Evolutionary conservation across 2,329 filamentous ascomycete species (phyloP).

Genomic region (Aureobasidium uvarum): DNA sequence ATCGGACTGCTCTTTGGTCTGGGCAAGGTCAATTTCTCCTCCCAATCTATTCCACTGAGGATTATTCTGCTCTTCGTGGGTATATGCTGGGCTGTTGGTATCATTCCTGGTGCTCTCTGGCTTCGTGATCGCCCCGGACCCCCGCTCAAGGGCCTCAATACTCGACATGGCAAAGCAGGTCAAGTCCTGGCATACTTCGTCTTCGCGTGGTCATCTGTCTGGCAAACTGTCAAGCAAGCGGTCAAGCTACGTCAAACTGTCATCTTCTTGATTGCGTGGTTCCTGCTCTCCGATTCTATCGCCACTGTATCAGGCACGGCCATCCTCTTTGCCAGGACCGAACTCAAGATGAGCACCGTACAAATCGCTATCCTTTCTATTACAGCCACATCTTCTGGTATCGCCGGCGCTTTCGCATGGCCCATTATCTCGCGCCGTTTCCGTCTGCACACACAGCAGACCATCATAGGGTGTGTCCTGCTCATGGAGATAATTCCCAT

Average conservation of each 20-base stretch:
- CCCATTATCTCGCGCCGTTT: conserved; percentile 68
- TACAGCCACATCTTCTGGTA: conserved; percentile 79
- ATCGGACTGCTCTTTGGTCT: conserved; percentile 68
- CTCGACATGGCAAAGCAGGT: background rate
- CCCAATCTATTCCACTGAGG: conserved; percentile 71
- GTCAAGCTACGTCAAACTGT: conserved; percentile 67
- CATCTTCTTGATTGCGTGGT: conserved; percentile 80
- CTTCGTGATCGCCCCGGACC: conserved; percentile 80
- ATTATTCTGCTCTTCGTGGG: conserved; percentile 80
- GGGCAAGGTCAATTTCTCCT: conserved; percentile 60
- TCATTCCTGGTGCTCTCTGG: conserved; percentile 80
- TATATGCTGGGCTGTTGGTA: conserved; percentile 84
- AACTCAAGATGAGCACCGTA: conserved; percentile 82
- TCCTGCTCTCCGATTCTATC: conserved; percentile 85
- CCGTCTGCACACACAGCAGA: conserved; percentile 70
- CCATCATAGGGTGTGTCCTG: conserved; percentile 78
- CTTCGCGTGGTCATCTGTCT: conserved; percentile 80
- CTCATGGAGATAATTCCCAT: conserved; percentile 87
- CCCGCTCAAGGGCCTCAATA: conserved; percentile 52
- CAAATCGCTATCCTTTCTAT: conserved; percentile 85
- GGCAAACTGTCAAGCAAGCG: conserved; percentile 71
- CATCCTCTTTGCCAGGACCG: conserved; percentile 87
- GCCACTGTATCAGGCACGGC: conserved; percentile 93
- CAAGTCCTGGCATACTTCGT: conserved; percentile 62
- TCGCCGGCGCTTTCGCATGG: conserved; percentile 85